These are phyloP conservation scores for Royoungia palumana DNA, from an alignment of 768 basidiomycete genomes.

Conservation along the genomic window DNA sequence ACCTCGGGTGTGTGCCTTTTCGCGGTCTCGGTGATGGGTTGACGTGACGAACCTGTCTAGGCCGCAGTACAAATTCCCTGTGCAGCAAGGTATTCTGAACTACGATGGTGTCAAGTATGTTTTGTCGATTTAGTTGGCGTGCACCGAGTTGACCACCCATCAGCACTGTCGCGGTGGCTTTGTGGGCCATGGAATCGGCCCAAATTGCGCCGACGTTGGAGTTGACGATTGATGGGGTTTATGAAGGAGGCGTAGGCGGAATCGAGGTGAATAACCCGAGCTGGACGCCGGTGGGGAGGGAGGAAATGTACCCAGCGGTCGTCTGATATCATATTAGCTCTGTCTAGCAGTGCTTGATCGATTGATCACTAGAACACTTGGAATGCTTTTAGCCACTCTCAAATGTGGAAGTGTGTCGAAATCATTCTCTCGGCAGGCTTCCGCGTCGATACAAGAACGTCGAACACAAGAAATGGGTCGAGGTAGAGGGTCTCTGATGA, in stretches of 20 bases:
- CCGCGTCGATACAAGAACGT: background rate
- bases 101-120: slow-evolving; percentile 66
- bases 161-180: slow-evolving; percentile 58
- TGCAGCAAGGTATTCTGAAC: slow-evolving; percentile 76
- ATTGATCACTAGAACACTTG: background rate
- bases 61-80: slow-evolving; percentile 79
- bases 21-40: background rate
- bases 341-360: too few species aligned
- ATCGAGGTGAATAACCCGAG: slow-evolving; percentile 55
- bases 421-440: slow-evolving; percentile 15
- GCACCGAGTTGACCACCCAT: slow-evolving; percentile 1
- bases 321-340: background rate
- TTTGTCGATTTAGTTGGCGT: background rate
- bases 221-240: slow-evolving; percentile 51
- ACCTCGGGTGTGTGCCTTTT: slow-evolving; percentile 52
- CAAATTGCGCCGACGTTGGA: slow-evolving; percentile 50
- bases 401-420: slow-evolving; percentile 24
- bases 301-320: slow-evolving; percentile 1
- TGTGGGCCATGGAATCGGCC: slow-evolving; percentile 62
- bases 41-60: slow-evolving; percentile 31
- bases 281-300: slow-evolving; percentile 42
- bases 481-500: background rate
- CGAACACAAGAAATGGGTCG: background rate
- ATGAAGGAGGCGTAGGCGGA: slow-evolving; percentile 64
- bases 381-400: background rate